These are phyloP conservation scores for Pyrenophora teres DNA, from an alignment of 2,329 filamentous ascomycete genomes.

Conservation along the genomic window DNA sequence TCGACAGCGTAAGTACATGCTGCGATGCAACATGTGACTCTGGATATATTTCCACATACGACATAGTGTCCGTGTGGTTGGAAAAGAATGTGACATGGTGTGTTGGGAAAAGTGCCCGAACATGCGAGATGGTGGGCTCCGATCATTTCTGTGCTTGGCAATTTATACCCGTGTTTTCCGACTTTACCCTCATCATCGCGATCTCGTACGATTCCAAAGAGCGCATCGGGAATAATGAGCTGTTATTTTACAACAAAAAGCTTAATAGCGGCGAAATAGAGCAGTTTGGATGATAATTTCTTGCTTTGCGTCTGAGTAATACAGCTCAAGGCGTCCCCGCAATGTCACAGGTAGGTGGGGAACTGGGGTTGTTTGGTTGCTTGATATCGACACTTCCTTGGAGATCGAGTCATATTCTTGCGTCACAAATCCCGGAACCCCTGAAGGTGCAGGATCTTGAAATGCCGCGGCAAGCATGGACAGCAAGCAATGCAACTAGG, in stretches of 20 bases:
- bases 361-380: too few relatives aligned
- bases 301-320: too few relatives aligned
- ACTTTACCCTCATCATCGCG: background rate
- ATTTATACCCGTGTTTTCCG: background rate
- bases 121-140: background rate
- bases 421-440: too few relatives aligned
- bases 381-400: too few relatives aligned
- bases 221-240: background rate
- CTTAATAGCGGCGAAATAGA: background rate
- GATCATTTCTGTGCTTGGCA: constrained; percentile 7
- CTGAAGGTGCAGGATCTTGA: too few relatives aligned
- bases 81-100: background rate
- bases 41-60: constrained; percentile 3
- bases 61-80: constrained; percentile 3
- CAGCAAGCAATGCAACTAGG: too few relatives aligned
- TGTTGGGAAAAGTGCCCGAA: background rate
- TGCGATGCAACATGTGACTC: constrained; percentile 6
- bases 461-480: too few relatives aligned
- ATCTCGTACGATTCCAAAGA: background rate
- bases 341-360: too few relatives aligned
- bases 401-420: too few relatives aligned
- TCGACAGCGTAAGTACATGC: background rate
- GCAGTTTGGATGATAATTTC: too few relatives aligned
- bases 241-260: background rate
- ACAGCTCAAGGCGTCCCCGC: too few relatives aligned